Evolutionary conservation across 2,329 filamentous ascomycete genomes (phyloP), one percentile per base, ranked within the genome.

Genomic region (Exophiala dermatitidis): DNA sequence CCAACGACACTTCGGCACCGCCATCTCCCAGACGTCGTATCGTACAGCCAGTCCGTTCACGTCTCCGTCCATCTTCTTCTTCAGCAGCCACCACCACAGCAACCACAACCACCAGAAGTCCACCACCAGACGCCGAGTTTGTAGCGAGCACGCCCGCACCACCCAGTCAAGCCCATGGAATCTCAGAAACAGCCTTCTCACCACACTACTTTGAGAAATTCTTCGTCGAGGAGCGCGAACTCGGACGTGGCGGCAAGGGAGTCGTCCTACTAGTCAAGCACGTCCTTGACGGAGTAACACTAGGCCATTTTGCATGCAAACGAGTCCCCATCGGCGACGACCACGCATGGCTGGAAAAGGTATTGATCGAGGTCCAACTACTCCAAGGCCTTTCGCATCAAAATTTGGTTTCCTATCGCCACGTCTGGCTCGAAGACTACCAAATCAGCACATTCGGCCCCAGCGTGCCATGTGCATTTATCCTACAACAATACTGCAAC

Each of bases 401-500:
- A 53, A 98, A 98, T 59, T 77, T 98, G 5, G 93, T 98, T 1
- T 95, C 90, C 0, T 98, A 98, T 68, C 85, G 91, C 4, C 93
- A 97, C 71, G 93, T 95, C 32, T 98, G 93, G 93, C 78, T 98
- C 10, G 91, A 98, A 68, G 86, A 96, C 67, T 84, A 86, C 49
- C 82, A 86, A 61, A 81, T 95, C 48, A 91, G 81, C 58, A 84
- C 81, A 1, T 98, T 98, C 67, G 87, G 90, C 0, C 93, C 94
- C 0, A 89, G 83, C 50, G 90, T 98, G 1, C 90, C 90, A 7
- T 97, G 91, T 64, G 90, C 91, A 3, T 98, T 95, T 67, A 98
- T 98, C 53, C 77, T 98, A 5, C 93, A 98, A 67, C 90, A 98
- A 66, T 98, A 95, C 65, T 98, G 94, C 73, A 97, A 98, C 67